Base-by-base conservation (phyloP, 208 protist genomes). In the Novymonas esmeraldas region DNA sequence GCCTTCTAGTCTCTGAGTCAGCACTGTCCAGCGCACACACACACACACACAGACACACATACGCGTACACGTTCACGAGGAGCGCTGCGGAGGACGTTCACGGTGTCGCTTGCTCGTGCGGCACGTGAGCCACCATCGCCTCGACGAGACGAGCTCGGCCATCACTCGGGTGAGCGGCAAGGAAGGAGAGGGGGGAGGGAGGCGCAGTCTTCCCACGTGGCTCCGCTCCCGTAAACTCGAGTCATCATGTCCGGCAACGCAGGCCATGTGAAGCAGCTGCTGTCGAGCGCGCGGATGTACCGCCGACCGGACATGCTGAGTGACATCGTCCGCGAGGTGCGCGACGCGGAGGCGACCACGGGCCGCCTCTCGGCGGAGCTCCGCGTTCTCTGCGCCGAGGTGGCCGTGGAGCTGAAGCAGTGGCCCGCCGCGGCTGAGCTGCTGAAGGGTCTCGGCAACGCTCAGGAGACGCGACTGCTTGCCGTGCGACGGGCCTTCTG, bases 341-440 rank as follows among this genome's bases (percentile, higher is more conserved):
- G 51, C 11, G 58, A 61, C 4, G 31, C 62, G 3, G 71, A 76
- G n/a, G 45, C 10, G n/a, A 56, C 55, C 6, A 29, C 54, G 6
- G 48, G 62, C 2, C 44, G 54, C 2, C 22, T 39, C 16, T 82
- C 70, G 1, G 77, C 70, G 24, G 89, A 92, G 48, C 56, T 95
- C 42, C 84, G 84, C 42, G 81, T 93, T 24, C 68, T 91, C 18
- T 92, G 87, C 67, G 83, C 82, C 38, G 90, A 95, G 50, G 79
- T 79, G 20, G 87, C 90, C 2, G 84, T 95, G 3, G 67, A 79
- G 39, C 73, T 89, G 48, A 71, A 74, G 39, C 68, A 79, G 36
- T 95, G 90, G 90, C 50, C 52, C 2, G 59, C 84, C 18, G 90
- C 90, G 0, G 64, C 79, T 16, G 44, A 69, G 39, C 88, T 82